These are phyloP conservation scores for Mycothermus thermophilus DNA, from an alignment of 495 filamentous ascomycete species.

Conservation along the genomic window DNA sequence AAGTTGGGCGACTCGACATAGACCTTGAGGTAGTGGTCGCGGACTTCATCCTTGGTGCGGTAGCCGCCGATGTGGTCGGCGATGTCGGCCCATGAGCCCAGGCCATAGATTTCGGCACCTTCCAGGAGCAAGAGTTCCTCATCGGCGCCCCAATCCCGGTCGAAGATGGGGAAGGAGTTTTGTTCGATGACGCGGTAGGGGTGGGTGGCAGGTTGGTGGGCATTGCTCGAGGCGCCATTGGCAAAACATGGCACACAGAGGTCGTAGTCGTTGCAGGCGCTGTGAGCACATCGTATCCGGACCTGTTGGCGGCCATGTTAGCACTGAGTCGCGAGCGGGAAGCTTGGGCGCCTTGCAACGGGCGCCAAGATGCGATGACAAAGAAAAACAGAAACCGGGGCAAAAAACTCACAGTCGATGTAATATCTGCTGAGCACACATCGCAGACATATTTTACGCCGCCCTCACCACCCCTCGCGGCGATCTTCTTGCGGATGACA, in stretches of 20 bases:
- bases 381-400: neutral
- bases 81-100: constrained; percentile 96
- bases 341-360: constrained; percentile 1
- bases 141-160: constrained; percentile 91
- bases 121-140: constrained; percentile 88
- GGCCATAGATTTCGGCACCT: constrained; percentile 91
- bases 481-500: constrained; percentile 92
- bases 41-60: constrained; percentile 84
- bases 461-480: constrained; percentile 73
- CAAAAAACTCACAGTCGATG: constrained; percentile 62
- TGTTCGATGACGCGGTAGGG: constrained; percentile 91
- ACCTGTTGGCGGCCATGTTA: constrained; percentile 42
- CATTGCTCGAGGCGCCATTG: constrained; percentile 56
- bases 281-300: constrained; percentile 79
- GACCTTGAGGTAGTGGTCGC: constrained; percentile 79
- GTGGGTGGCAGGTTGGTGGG: constrained; percentile 75
- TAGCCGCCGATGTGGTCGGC: constrained; percentile 96
- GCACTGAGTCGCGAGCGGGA: constrained; percentile 1
- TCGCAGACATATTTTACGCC: constrained; percentile 94
- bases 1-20: constrained; percentile 75
- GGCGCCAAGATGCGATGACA: neutral
- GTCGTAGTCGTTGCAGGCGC: constrained; percentile 81
- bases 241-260: constrained; percentile 94
- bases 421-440: constrained; percentile 88
- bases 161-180: constrained; percentile 93